These are phyloP conservation scores for Xylaria sp. DNA, from an alignment of 2,329 filamentous ascomycete species.

Conservation along the genomic window DNA sequence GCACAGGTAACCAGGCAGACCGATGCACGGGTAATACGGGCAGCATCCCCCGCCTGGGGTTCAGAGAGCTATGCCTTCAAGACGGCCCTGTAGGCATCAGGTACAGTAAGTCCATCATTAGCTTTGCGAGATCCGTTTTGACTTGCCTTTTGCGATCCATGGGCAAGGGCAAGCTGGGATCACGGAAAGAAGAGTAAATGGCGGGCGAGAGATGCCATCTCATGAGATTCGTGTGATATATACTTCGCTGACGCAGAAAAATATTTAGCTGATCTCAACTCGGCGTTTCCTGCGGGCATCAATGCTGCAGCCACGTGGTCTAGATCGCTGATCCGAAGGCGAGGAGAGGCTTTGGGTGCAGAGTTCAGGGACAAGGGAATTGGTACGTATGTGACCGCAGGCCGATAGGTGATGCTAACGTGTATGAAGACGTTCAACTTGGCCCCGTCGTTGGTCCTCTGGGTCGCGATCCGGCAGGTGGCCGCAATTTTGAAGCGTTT, in stretches of 20 bases:
- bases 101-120: slow-evolving; percentile 51
- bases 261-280: slow-evolving; percentile 66
- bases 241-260: slow-evolving; percentile 3
- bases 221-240: background rate
- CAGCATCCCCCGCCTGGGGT: slow-evolving; percentile 37
- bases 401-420: background rate
- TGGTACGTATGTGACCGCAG: slow-evolving; percentile 29
- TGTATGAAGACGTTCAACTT: slow-evolving; percentile 69
- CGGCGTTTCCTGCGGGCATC: slow-evolving; percentile 76
- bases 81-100: slow-evolving; percentile 74
- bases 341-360: slow-evolving; percentile 75
- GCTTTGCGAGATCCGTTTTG: background rate
- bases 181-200: background rate
- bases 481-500: slow-evolving; percentile 76
- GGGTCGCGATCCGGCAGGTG: slow-evolving; percentile 73
- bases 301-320: slow-evolving; percentile 80
- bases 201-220: background rate
- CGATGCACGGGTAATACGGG: slow-evolving; percentile 50
- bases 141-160: background rate
- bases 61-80: slow-evolving; percentile 60
- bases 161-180: slow-evolving; percentile 23
- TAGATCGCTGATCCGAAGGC: slow-evolving; percentile 70
- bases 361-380: slow-evolving; percentile 80
- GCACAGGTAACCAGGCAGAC: slow-evolving; percentile 65
- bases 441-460: slow-evolving; percentile 70